These are phyloP conservation scores for Hyparrhenia diplandra DNA, from an alignment of 176 grass and related monocot species.

Conservation along the genomic window DNA sequence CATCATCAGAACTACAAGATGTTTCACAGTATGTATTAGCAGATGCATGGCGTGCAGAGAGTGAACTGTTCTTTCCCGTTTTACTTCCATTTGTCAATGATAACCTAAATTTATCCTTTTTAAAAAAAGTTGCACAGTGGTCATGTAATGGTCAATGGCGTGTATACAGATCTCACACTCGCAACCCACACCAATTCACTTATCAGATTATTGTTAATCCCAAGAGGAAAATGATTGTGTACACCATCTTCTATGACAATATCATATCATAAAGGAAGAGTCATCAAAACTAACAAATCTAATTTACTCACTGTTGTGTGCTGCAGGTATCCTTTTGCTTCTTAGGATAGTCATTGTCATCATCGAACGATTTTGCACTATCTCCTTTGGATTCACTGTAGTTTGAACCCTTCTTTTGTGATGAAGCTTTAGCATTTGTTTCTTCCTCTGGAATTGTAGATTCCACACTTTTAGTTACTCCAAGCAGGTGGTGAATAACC, in stretches of 20 bases:
- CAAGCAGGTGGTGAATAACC: conserved; percentile 87
- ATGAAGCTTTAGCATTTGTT: conserved; percentile 30
- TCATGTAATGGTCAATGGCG: no score
- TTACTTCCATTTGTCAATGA: no score
- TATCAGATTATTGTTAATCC: no score
- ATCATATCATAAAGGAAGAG: conserved; percentile 2
- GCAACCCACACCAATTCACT: no score
- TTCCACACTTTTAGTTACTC: conserved; percentile 71
- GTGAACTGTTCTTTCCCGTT: no score
- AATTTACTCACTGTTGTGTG: conserved; percentile 37
- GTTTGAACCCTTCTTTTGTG: conserved; percentile 36
- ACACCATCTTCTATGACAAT: neutral
- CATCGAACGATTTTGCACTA: conserved; percentile 24
- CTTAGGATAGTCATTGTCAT: conserved; percentile 26
- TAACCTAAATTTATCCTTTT: neutral
- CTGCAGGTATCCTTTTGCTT: conserved; percentile 32
- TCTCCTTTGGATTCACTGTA: conserved; percentile 31
- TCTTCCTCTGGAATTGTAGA: conserved; percentile 60
- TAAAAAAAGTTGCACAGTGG: neutral
- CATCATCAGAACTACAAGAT: conserved; percentile 17
- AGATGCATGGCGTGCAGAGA: neutral
- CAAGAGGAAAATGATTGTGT: neutral
- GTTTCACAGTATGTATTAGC: neutral
- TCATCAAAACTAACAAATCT: neutral
- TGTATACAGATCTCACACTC: no score